Evolutionary conservation across 2,329 filamentous ascomycete species (phyloP).

Genomic region (Colletotrichum sp.): DNA sequence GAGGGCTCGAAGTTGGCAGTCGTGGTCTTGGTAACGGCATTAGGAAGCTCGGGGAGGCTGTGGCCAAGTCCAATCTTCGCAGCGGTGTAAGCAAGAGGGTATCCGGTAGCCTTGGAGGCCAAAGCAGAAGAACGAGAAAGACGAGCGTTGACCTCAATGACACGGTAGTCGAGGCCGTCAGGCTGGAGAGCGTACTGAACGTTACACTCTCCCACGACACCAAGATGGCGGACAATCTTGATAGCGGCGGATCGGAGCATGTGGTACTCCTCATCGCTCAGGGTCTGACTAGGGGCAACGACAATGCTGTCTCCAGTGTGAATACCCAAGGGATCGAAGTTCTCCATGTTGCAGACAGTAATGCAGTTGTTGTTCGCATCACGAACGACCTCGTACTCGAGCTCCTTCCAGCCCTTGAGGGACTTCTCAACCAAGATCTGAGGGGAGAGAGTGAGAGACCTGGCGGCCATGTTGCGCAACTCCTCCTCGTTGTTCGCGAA

Average conservation of each 20-base stretch:
- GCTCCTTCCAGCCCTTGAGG: constrained; percentile 99
- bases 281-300: constrained; percentile 93
- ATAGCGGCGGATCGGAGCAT: constrained; percentile 98
- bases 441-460: constrained; percentile 89
- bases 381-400: constrained; percentile 97
- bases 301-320: constrained; percentile 99
- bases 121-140: constrained; percentile 96
- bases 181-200: constrained; percentile 87
- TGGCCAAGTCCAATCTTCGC: constrained; percentile 98
- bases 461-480: constrained; percentile 89
- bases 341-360: constrained; percentile 57
- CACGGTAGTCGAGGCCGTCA: constrained; percentile 95
- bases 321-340: constrained; percentile 96
- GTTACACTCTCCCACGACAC: constrained; percentile 98
- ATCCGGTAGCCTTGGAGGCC: constrained; percentile 97
- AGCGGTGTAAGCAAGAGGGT: constrained; percentile 95
- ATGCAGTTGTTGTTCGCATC: constrained; percentile 96
- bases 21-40: constrained; percentile 97
- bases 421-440: constrained; percentile 99
- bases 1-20: constrained; percentile 99
- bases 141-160: constrained; percentile 99
- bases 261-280: constrained; percentile 98
- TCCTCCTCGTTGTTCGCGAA: constrained; percentile 96
- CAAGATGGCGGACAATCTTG: constrained; percentile 96
- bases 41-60: constrained; percentile 92